Base-by-base conservation (phyloP, 306 rosid species). In the Acacia crassicarpa region DNA sequence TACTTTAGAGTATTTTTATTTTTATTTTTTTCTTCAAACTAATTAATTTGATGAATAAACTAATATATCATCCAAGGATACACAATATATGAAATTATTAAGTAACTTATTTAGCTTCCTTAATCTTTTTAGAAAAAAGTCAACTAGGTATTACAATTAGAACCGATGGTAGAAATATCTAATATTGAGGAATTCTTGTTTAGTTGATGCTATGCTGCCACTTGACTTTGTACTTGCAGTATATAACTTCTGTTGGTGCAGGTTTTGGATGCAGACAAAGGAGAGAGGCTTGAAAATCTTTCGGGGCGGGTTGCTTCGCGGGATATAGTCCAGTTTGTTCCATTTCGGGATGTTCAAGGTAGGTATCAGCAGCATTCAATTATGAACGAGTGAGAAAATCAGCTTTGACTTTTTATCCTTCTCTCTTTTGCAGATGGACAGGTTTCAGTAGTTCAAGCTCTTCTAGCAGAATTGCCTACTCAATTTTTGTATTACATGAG, bases 231-330 rank as follows among this genome's bases (percentile, higher is more conserved):
- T 38, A 66, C 13, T 75, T 75, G n/a, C 41, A 2, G 71, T 30
- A 7, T 41, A 41, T 54, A 41, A 67, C 72, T 72, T 49, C 25
- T 77, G 25, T 20, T 67, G 38, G 12, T 62, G 41, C 78, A 91
- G 97, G 83, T 88, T 86, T 87, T 93, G 82, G 97, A 93, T 80
- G 94, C 95, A 59, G 97, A 93, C 69, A 93, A 89, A 87, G 94
- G 95, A 77, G 95, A 90, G 71, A 86, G 91, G 75, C 94, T 93
- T 73, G 97, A 91, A 86, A 90, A 87, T 77, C 82, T 91, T 41
- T 80, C 90, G 3, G 97, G 95, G 46, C 91, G 91, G 49, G 94
- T 93, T 58, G 95, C 97, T 61, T 93, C 95, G 2, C 91, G 95
- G 67, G 95, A 93, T 81, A 87, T 93, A 72, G 95, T 93, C 72